Evolutionary conservation across 768 basidiomycete genomes (phyloP).

Genomic region (Collybia nuda): DNA sequence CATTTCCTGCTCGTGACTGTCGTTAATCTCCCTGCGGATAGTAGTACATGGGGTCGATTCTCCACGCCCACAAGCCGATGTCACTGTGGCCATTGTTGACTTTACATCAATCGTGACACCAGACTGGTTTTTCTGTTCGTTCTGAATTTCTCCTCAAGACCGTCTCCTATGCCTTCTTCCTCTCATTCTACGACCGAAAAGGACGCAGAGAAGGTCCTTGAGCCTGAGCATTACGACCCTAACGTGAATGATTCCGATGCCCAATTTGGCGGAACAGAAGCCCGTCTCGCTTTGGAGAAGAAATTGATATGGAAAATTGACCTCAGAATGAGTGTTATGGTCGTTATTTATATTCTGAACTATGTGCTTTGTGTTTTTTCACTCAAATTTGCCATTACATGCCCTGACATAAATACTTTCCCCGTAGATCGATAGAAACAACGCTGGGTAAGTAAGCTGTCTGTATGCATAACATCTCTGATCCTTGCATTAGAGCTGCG

Average conservation of each 20-base stretch:
- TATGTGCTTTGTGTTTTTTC: conserved; percentile 26
- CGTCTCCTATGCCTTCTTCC: conserved; percentile 15
- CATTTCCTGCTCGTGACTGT: too few relatives aligned
- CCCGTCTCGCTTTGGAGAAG: conserved; percentile 27
- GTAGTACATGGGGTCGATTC: too few relatives aligned
- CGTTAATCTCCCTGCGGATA: too few relatives aligned
- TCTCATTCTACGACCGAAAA: conserved; percentile 15
- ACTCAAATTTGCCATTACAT: background rate
- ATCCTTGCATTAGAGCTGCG: conserved; percentile 45
- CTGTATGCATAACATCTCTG: background rate
- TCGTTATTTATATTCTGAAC: conserved; percentile 49
- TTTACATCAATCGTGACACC: background rate
- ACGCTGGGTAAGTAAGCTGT: conserved; percentile 47
- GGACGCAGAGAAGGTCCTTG: conserved; percentile 6
- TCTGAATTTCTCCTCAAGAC: background rate
- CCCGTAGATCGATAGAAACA: conserved; percentile 67
- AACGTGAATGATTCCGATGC: conserved; percentile 20
- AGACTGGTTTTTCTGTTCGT: background rate
- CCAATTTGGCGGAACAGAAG: conserved; percentile 25
- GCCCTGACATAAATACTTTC: conserved; percentile 27
- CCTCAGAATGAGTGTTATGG: conserved; percentile 44
- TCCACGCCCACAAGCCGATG: too few relatives aligned
- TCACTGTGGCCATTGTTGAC: too few relatives aligned
- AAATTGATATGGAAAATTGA: conserved; percentile 49
- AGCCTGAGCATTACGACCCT: background rate